Evolutionary conservation across 306 rosid genomes (phyloP).

Genomic region (Trichosanthes cucumerina): DNA sequence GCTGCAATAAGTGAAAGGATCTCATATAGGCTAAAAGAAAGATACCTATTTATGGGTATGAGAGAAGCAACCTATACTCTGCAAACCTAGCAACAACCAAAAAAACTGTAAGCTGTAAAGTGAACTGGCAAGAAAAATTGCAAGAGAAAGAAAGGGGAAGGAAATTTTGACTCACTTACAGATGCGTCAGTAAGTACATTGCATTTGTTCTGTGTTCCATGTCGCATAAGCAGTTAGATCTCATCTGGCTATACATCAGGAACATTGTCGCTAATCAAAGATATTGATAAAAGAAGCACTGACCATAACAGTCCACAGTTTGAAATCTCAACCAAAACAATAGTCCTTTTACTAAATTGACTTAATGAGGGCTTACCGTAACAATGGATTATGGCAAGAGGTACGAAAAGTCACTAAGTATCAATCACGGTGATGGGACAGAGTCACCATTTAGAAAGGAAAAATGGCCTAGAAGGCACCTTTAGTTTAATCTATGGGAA

Average conservation of each 20-base stretch:
- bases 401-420: background rate
- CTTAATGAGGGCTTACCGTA: background rate
- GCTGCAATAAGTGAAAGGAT: background rate
- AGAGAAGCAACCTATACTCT: background rate
- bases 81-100: background rate
- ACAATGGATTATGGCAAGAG: background rate
- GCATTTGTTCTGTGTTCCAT: background rate
- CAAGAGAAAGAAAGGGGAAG: background rate
- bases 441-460: background rate
- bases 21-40: background rate
- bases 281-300: background rate
- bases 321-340: background rate
- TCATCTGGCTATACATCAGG: background rate
- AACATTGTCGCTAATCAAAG: background rate
- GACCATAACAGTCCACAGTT: background rate
- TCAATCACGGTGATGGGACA: background rate
- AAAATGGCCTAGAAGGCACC: background rate
- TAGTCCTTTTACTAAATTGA: background rate
- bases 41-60: background rate
- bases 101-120: background rate
- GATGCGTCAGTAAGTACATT: background rate
- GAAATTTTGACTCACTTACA: background rate
- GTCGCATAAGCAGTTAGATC: background rate
- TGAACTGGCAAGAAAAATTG: background rate
- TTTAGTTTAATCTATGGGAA: background rate